Evolutionary conservation across 192 early-diverging fungal genomes (phyloP).

Genomic region (Martensiomyces pterosporus): DNA sequence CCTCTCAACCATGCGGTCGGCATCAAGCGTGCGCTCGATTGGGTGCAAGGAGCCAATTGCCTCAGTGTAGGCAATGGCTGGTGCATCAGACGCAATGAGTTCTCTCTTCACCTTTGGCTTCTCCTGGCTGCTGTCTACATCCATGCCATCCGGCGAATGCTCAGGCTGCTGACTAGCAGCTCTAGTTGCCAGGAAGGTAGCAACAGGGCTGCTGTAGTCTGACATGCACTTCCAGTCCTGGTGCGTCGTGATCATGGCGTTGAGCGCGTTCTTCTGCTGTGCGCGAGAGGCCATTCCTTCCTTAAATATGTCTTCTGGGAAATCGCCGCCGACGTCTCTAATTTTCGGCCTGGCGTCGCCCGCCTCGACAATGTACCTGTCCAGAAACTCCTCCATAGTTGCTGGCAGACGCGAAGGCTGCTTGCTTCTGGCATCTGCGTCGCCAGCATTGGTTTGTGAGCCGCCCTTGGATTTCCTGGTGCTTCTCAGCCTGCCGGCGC

Average conservation of each 20-base stretch:
- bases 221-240: conserved; percentile 1
- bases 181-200: no score
- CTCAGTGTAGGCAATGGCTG: conserved; percentile 6
- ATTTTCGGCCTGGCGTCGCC: no score
- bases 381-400: not conserved
- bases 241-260: conserved; percentile 28
- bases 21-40: conserved; percentile 15
- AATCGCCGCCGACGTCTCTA: no score
- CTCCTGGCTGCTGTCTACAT: conserved; percentile 2
- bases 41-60: conserved; percentile 3
- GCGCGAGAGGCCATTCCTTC: not conserved
- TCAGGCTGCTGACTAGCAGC: no score
- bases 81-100: not conserved
- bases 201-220: conserved; percentile 20
- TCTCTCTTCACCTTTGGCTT: no score
- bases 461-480: not conserved
- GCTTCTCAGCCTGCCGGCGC: not conserved
- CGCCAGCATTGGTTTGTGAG: no score
- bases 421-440: not conserved
- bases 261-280: not conserved
- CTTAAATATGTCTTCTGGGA: conserved; percentile 17
- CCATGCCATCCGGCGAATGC: conserved; percentile 7
- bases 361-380: not conserved
- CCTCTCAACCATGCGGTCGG: not conserved
- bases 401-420: not conserved